Percentiles rank a stretch among this genome's conserved stretches.
phyloP scores from a whole-genome alignment of 768 basidiomycete species.

The Mycena rosella region DNA sequence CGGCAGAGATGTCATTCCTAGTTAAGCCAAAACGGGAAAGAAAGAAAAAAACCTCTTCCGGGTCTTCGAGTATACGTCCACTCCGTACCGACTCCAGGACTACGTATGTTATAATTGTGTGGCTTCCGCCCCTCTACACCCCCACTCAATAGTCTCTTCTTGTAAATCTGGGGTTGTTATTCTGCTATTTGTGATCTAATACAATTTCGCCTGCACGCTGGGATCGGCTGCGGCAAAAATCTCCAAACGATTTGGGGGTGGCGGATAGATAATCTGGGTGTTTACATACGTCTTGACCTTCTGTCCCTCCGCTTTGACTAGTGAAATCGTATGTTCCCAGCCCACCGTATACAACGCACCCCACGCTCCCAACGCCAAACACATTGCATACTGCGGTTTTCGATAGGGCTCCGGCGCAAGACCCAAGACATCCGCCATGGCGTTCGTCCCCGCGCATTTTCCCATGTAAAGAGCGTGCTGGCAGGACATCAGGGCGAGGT shows the following conservation, averaged over 20 bases:
- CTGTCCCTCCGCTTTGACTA: constrained; percentile 26
- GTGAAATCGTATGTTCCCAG: constrained; percentile 30
- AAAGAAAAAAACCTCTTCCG: no score
- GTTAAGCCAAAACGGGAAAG: no score
- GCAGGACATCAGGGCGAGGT: constrained; percentile 33
- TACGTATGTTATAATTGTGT: no score
- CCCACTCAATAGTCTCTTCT: no score
- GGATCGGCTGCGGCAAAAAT: constrained; percentile 32
- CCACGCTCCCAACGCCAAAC: constrained; percentile 35
- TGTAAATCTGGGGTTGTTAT: no score
- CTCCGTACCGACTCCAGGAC: no score
- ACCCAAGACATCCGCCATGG: constrained; percentile 31
- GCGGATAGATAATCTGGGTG: constrained; percentile 35
- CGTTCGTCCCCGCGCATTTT: constrained; percentile 37
- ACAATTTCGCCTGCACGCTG: constrained; percentile 1
- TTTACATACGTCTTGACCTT: constrained; percentile 34
- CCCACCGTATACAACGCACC: constrained; percentile 33
- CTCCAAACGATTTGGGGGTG: constrained; percentile 20
- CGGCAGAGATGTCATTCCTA: no score
- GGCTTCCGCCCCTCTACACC: no score
- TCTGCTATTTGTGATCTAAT: no score
- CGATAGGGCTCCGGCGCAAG: constrained; percentile 26
- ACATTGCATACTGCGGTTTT: constrained; percentile 32
- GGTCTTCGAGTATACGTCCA: no score
- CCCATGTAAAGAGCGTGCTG: constrained; percentile 36